These are phyloP conservation scores for Zychaea mexicana DNA, from an alignment of 371 early-diverging fungal species.

Conservation along the genomic window DNA sequence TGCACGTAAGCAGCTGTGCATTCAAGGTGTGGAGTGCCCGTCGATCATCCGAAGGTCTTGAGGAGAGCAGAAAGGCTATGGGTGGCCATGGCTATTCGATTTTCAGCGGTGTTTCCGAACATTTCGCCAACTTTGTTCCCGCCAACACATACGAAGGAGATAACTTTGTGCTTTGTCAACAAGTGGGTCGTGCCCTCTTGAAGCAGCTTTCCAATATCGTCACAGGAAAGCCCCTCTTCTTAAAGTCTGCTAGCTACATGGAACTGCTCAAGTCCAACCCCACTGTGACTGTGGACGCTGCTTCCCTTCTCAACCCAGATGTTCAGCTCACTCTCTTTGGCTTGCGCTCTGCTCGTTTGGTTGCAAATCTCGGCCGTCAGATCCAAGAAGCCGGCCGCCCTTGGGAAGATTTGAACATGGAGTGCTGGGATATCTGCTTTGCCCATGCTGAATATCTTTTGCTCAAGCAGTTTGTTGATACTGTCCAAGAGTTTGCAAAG, in stretches of 20 bases:
- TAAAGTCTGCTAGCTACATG: slow-evolving; percentile 40
- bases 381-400: slow-evolving; percentile 30
- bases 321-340: slow-evolving; percentile 62
- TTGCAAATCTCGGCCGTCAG: slow-evolving; percentile 45
- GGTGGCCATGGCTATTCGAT: slow-evolving; percentile 85
- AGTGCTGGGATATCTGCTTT: slow-evolving; percentile 53
- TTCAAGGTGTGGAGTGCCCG: slow-evolving; percentile 79
- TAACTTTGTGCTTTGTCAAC: slow-evolving; percentile 75
- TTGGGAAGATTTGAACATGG: slow-evolving; percentile 61
- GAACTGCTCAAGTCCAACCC: slow-evolving; percentile 27
- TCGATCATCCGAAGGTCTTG: slow-evolving; percentile 69
- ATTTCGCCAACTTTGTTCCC: slow-evolving; percentile 67
- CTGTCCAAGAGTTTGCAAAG: slow-evolving; percentile 1
- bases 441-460: slow-evolving; percentile 50
- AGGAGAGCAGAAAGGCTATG: slow-evolving; percentile 77
- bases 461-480: slow-evolving; percentile 20
- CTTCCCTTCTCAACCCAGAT: slow-evolving; percentile 39
- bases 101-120: slow-evolving; percentile 73
- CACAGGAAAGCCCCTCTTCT: slow-evolving; percentile 17
- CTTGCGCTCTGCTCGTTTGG: slow-evolving; percentile 61
- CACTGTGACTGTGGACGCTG: slow-evolving; percentile 17
- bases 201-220: slow-evolving; percentile 52
- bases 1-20: slow-evolving; percentile 80
- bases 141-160: slow-evolving; percentile 68
- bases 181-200: slow-evolving; percentile 63